These are phyloP conservation scores for Biscogniauxia sp. DNA, from an alignment of 2,329 filamentous ascomycete genomes.

Conservation along the genomic window DNA sequence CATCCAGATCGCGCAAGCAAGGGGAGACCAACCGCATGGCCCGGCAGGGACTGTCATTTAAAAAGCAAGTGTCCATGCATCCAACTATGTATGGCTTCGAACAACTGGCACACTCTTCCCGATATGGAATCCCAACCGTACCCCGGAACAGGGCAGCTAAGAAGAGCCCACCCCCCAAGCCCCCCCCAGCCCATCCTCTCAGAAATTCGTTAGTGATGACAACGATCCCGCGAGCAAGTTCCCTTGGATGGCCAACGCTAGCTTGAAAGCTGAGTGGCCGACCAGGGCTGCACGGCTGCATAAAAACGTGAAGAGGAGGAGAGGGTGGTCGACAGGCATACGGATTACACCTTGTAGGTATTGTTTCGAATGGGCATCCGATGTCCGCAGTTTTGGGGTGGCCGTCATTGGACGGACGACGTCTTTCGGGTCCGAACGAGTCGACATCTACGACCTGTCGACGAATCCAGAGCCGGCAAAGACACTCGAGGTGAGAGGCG, in stretches of 20 bases:
- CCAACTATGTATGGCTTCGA: slow-evolving; percentile 1
- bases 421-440: slow-evolving; percentile 11
- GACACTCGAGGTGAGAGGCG: neutral
- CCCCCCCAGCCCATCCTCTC: slow-evolving; percentile 4
- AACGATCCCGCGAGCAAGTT: slow-evolving; percentile 16
- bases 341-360: too few species aligned
- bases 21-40: slow-evolving; percentile 8
- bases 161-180: slow-evolving; percentile 1
- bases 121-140: slow-evolving; percentile 11
- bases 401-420: slow-evolving; percentile 4
- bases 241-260: slow-evolving; percentile 12
- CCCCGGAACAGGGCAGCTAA: neutral
- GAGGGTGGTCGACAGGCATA: neutral
- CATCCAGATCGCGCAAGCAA: slow-evolving; percentile 21
- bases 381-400: slow-evolving; percentile 7
- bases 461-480: neutral
- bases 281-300: slow-evolving; percentile 1
- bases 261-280: neutral
- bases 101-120: neutral
- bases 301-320: neutral
- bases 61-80: slow-evolving; percentile 9
- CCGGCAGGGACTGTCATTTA: slow-evolving; percentile 15
- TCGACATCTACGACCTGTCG: slow-evolving; percentile 4
- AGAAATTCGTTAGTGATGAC: slow-evolving; percentile 15
- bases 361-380: slow-evolving; percentile 17